phyloP scores from a whole-genome alignment of 2,329 filamentous ascomycete species.

The Cadophora sp. region DNA sequence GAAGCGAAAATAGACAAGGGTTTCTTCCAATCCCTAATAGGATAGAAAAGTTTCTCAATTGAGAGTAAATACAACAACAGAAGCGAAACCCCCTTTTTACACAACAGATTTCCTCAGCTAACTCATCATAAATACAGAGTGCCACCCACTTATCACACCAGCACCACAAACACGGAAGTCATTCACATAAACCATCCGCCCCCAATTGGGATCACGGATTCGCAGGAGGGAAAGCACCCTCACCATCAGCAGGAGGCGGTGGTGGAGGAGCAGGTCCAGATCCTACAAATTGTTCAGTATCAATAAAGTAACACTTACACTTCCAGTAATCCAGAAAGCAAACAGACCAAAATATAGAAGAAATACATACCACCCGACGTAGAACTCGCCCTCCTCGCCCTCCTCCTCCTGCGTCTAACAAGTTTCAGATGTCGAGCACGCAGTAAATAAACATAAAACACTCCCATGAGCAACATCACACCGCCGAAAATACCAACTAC shows the following conservation, averaged over 20 bases:
- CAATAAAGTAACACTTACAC: background rate
- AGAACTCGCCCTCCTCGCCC: background rate
- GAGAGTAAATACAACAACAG: slow-evolving; percentile 15
- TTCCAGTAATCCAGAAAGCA: background rate
- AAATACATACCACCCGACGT: background rate
- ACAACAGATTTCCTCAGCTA: background rate
- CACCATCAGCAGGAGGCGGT: slow-evolving; percentile 4
- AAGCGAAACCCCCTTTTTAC: slow-evolving; percentile 10
- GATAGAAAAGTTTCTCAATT: background rate
- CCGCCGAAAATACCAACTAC: slow-evolving; percentile 29
- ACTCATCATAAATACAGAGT: slow-evolving; percentile 2
- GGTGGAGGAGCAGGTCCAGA: background rate
- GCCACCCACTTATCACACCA: background rate
- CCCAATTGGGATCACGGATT: background rate
- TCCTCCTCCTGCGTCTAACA: slow-evolving; percentile 16
- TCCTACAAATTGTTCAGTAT: background rate
- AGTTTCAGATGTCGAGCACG: slow-evolving; percentile 24
- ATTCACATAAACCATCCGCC: background rate
- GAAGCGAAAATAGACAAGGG: background rate
- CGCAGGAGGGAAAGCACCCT: slow-evolving; percentile 3
- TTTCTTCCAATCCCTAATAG: background rate
- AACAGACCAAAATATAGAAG: background rate
- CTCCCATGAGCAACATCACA: slow-evolving; percentile 26
- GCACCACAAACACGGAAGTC: background rate
- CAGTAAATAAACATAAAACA: slow-evolving; percentile 35